Evolutionary conservation across 352 stramenopile species (phyloP).

Genomic region (Thalassiosira delicatula): DNA sequence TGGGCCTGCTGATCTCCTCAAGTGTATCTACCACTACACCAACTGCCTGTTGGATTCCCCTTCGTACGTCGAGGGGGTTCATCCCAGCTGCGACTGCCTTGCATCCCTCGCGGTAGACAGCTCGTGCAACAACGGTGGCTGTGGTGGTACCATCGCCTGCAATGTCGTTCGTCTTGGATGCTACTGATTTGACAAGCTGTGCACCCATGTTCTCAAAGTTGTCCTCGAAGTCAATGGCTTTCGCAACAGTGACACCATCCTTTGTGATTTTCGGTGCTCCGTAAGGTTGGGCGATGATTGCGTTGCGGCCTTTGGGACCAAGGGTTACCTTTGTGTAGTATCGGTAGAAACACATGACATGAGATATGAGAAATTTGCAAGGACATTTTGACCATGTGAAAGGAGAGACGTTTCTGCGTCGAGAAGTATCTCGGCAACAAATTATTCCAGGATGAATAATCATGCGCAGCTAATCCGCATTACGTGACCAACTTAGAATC

Average conservation of each 20-base stretch:
- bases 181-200: constrained; percentile 86
- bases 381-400: too few species aligned
- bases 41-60: constrained; percentile 97
- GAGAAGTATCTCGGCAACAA: too few species aligned
- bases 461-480: too few species aligned
- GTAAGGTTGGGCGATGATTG: constrained; percentile 98
- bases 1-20: constrained; percentile 94
- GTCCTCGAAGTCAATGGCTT: constrained; percentile 97
- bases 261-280: constrained; percentile 97
- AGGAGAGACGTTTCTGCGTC: too few species aligned
- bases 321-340: constrained; percentile 95
- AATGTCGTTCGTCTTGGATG: constrained; percentile 99
- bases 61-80: constrained; percentile 99
- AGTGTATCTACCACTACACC: constrained; percentile 95
- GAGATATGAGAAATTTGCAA: too few species aligned
- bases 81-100: constrained; percentile 99
- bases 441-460: too few species aligned
- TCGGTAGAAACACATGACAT: too few species aligned
- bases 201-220: constrained; percentile 90
- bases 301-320: constrained; percentile 99
- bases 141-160: constrained; percentile 99
- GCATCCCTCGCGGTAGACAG: constrained; percentile 98
- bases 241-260: constrained; percentile 97
- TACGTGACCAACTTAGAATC: too few species aligned
- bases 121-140: constrained; percentile 97